Evolutionary conservation across 2,329 filamentous ascomycete species (phyloP).

Genomic region (Aspergillus neoniger): DNA sequence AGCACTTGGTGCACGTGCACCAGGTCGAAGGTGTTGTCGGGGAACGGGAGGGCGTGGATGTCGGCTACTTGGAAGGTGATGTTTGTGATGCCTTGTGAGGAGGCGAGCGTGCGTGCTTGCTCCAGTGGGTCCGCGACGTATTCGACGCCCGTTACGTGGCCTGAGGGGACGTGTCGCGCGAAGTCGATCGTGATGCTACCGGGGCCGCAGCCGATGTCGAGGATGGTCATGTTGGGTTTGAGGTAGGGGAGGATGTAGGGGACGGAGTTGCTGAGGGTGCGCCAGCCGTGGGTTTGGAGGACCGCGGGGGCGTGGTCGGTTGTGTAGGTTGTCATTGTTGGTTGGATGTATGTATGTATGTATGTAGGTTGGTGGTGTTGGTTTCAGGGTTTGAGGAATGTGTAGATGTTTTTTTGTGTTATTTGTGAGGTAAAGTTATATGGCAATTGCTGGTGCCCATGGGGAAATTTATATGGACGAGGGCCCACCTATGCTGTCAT

Average conservation of each 20-base stretch:
- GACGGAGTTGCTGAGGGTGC: conserved; percentile 39
- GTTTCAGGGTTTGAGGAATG: not conserved
- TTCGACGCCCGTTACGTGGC: conserved; percentile 43
- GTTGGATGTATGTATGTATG: not conserved
- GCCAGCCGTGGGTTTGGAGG: conserved; percentile 38
- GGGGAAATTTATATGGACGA: too few relatives aligned
- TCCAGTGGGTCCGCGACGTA: conserved; percentile 34
- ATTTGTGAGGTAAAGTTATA: not conserved
- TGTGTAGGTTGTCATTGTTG: conserved; percentile 34
- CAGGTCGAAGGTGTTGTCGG: conserved; percentile 57
- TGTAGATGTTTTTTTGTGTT: not conserved
- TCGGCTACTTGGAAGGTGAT: conserved; percentile 40
- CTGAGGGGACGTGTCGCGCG: conserved; percentile 39
- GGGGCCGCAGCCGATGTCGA: conserved; percentile 51
- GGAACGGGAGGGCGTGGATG: conserved; percentile 45
- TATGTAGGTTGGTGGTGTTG: too few relatives aligned
- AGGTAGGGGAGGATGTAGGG: conserved; percentile 48
- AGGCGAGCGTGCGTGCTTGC: conserved; percentile 35
- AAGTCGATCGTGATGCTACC: conserved; percentile 48
- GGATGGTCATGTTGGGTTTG: conserved; percentile 36
- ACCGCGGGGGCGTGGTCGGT: conserved; percentile 42
- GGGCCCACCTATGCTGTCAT: not conserved
- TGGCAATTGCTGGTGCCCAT: too few relatives aligned
- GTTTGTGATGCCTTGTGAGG: conserved; percentile 33
- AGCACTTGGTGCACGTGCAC: conserved; percentile 63